These are phyloP conservation scores for Boeremia exigua DNA, from an alignment of 2,329 filamentous ascomycete genomes.

Conservation along the genomic window DNA sequence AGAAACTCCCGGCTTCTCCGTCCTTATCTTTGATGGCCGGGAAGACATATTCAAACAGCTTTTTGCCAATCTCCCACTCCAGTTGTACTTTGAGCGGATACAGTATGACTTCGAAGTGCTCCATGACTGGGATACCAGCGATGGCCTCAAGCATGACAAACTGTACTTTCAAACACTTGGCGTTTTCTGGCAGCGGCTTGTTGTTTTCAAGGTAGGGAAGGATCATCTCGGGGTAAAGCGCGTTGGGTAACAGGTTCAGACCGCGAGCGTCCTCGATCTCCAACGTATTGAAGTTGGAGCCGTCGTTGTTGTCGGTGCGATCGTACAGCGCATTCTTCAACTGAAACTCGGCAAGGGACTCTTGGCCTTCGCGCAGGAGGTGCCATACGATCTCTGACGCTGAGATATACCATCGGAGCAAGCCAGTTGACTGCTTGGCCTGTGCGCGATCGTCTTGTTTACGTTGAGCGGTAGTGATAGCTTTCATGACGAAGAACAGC, in stretches of 20 bases:
- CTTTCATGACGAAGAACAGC: conserved; percentile 99
- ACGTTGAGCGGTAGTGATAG: conserved; percentile 93
- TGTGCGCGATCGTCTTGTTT: conserved; percentile 72
- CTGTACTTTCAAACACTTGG: conserved; percentile 89
- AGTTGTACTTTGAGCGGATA: conserved; percentile 94
- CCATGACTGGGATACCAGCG: conserved; percentile 94
- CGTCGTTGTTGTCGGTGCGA: conserved; percentile 94
- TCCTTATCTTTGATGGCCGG: conserved; percentile 71
- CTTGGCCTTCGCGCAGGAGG: conserved; percentile 82
- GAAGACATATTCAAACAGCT: conserved; percentile 96
- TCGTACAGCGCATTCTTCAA: conserved; percentile 90
- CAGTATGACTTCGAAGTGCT: conserved; percentile 93
- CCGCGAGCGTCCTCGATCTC: conserved; percentile 88
- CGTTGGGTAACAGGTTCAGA: conserved; percentile 86
- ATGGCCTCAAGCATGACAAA: conserved; percentile 99
- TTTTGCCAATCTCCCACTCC: conserved; percentile 89
- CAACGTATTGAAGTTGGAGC: conserved; percentile 91
- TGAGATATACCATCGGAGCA: conserved; percentile 92
- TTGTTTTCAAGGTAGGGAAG: conserved; percentile 78
- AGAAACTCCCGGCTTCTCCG: conserved; percentile 59
- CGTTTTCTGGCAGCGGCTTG: conserved; percentile 62
- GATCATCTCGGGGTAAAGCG: conserved; percentile 95
- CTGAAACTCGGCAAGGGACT: conserved; percentile 91
- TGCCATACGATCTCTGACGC: conserved; percentile 97
- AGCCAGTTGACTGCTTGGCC: conserved; percentile 73